These are phyloP conservation scores for Isoetes engelmannii DNA, from an alignment of 83 land plant genomes.

Conservation along the genomic window DNA sequence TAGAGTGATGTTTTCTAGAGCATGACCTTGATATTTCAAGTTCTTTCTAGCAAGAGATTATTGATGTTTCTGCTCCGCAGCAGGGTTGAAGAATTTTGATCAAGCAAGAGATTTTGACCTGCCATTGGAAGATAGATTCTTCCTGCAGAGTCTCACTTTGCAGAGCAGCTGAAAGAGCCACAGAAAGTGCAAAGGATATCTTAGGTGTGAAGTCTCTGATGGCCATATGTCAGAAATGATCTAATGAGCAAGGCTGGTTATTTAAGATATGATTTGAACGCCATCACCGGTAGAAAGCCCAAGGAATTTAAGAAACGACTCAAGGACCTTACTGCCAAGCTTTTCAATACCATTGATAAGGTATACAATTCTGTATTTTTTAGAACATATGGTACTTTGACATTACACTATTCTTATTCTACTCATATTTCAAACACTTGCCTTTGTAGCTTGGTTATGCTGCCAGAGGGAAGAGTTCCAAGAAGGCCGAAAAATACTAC, in stretches of 20 bases:
- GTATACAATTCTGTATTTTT: neutral
- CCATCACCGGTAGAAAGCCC: conserved; percentile 58
- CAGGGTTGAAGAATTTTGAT: conserved; percentile 84
- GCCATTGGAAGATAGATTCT: conserved; percentile 65
- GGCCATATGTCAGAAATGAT: conserved; percentile 84
- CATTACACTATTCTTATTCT: neutral
- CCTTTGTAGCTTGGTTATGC: neutral
- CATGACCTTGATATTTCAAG: no score
- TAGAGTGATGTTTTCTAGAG: no score
- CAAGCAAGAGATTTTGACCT: conserved; percentile 68
- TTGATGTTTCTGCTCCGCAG: conserved; percentile 25
- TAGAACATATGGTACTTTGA: neutral
- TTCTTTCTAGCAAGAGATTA: no score
- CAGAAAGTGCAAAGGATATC: conserved; percentile 73
- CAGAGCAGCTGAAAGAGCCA: conserved; percentile 49
- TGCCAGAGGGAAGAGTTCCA: neutral
- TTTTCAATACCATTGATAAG: conserved; percentile 44
- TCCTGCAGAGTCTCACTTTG: conserved; percentile 50
- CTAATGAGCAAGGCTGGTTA: conserved; percentile 43
- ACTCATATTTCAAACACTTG: neutral
- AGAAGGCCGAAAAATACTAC: neutral
- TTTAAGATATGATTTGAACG: conserved; percentile 62
- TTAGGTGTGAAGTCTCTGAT: conserved; percentile 55
- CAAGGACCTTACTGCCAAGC: conserved; percentile 58
- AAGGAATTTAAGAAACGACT: conserved; percentile 60